Percentiles rank a stretch among this genome's conserved stretches.
phyloP scores from a whole-genome alignment of 495 filamentous ascomycete species.

The Physcia stellaris region DNA sequence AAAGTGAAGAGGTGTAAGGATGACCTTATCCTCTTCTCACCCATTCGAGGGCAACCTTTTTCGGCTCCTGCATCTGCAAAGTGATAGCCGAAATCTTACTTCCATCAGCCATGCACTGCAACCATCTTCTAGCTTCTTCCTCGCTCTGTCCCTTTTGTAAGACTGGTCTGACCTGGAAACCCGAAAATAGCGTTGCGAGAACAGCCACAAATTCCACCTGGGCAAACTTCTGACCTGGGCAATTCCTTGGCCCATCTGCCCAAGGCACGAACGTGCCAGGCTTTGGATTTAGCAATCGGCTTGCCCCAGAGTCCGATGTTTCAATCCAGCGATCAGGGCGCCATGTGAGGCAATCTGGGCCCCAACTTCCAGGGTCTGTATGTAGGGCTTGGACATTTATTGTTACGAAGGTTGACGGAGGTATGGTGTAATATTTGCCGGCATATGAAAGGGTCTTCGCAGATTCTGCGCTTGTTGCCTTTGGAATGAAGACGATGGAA shows the following conservation, averaged over 20 bases:
- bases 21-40: neutral
- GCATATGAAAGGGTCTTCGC: conserved; percentile 16
- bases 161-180: conserved; percentile 52
- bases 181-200: conserved; percentile 48
- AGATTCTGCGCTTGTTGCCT: conserved; percentile 21
- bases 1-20: too few relatives aligned
- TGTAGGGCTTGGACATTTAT: conserved; percentile 25
- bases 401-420: conserved; percentile 6
- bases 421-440: conserved; percentile 18
- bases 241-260: conserved; percentile 56
- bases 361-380: conserved; percentile 29
- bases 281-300: conserved; percentile 36
- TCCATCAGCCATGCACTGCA: conserved; percentile 9
- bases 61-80: conserved; percentile 13
- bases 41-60: conserved; percentile 8
- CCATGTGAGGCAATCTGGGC: conserved; percentile 28
- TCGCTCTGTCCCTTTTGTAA: conserved; percentile 39
- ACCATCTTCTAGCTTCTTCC: conserved; percentile 2
- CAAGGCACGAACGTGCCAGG: conserved; percentile 61
- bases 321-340: conserved; percentile 33
- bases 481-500: conserved; percentile 28
- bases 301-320: neutral
- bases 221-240: conserved; percentile 58
- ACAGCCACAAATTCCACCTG: conserved; percentile 62
- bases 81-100: conserved; percentile 9